Conservation (phyloP, 2,329 filamentous ascomycete genomes). For the Ophidiomyces ophidiicola region DNA sequence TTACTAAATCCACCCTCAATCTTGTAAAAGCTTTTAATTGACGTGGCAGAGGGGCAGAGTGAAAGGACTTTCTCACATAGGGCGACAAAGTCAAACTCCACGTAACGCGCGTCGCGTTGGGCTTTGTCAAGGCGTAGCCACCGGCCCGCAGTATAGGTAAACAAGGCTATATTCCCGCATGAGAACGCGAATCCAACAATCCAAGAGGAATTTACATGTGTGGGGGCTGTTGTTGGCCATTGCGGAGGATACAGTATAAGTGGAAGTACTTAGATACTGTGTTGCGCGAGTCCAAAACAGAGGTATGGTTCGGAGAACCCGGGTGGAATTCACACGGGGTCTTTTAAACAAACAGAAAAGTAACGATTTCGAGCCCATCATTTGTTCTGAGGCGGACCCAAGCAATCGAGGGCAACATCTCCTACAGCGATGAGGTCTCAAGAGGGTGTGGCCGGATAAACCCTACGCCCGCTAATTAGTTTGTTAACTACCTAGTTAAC, state of each 20-base stretch:
- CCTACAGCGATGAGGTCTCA: too few species aligned
- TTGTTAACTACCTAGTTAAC: too few species aligned
- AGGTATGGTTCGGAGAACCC: not conserved
- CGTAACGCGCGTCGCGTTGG: constrained; percentile 26
- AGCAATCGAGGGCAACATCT: too few species aligned
- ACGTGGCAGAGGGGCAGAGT: constrained; percentile 26
- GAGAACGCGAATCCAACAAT: constrained; percentile 5
- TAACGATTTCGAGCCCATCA: constrained; percentile 8
- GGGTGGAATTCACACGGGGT: constrained; percentile 5
- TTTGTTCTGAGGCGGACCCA: constrained; percentile 10
- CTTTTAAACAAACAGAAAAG: constrained; percentile 2
- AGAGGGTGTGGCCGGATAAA: too few species aligned
- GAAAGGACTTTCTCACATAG: constrained; percentile 29
- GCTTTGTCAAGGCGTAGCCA: constrained; percentile 30
- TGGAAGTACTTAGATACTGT: constrained; percentile 6
- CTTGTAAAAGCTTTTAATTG: constrained; percentile 30
- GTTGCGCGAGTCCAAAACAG: constrained; percentile 1
- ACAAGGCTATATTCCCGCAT: constrained; percentile 13
- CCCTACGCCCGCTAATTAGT: too few species aligned
- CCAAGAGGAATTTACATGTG: constrained; percentile 10
- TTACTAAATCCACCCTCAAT: constrained; percentile 36
- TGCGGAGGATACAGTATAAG: not conserved
- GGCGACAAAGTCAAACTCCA: constrained; percentile 32
- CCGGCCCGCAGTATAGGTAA: constrained; percentile 25
- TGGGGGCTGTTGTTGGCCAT: constrained; percentile 5